These are phyloP conservation scores for bread wheat (Triticum aestivum) DNA, from an alignment of 176 grass and related monocot genomes.

Conservation along the genomic window DNA sequence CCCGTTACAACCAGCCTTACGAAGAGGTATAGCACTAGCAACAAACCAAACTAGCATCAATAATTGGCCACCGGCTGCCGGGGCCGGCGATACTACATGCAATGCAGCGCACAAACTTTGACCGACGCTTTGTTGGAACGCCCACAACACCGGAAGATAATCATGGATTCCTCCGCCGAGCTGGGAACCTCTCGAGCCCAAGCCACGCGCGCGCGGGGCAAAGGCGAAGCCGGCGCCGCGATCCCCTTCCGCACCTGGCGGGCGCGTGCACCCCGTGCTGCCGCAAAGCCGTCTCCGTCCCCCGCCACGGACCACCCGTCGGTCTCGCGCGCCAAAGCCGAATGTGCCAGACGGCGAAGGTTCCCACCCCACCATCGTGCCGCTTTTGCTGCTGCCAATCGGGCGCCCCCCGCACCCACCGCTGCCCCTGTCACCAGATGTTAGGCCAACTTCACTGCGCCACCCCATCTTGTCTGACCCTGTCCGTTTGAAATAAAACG, in stretches of 20 bases:
- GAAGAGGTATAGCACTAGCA: too few relatives aligned
- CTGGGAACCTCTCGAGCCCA: neutral
- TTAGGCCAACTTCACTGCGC: too few relatives aligned
- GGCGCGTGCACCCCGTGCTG: slow-evolving; percentile 9
- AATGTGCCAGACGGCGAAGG: neutral
- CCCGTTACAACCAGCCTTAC: too few relatives aligned
- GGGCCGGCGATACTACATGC: neutral
- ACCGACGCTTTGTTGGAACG: neutral
- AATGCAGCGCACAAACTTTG: neutral
- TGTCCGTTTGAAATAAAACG: too few relatives aligned
- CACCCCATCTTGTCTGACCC: too few relatives aligned
- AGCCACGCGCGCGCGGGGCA: neutral
- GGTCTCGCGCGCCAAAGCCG: neutral
- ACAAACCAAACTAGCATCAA: neutral
- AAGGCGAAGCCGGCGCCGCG: neutral
- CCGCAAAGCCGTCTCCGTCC: neutral
- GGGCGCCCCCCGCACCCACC: neutral
- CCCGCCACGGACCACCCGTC: neutral
- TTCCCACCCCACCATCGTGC: neutral
- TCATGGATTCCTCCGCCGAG: neutral
- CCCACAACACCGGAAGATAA: neutral
- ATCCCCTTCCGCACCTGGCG: neutral
- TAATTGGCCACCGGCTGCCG: neutral
- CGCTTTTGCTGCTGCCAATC: slow-evolving; percentile 15
- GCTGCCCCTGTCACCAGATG: too few relatives aligned